A percentile compares a stretch with the other conserved stretches of the same genome.
Evolutionary conservation across 176 grass and related monocot species (phyloP).

Genomic region (Miscanthus lutarioriparius): DNA sequence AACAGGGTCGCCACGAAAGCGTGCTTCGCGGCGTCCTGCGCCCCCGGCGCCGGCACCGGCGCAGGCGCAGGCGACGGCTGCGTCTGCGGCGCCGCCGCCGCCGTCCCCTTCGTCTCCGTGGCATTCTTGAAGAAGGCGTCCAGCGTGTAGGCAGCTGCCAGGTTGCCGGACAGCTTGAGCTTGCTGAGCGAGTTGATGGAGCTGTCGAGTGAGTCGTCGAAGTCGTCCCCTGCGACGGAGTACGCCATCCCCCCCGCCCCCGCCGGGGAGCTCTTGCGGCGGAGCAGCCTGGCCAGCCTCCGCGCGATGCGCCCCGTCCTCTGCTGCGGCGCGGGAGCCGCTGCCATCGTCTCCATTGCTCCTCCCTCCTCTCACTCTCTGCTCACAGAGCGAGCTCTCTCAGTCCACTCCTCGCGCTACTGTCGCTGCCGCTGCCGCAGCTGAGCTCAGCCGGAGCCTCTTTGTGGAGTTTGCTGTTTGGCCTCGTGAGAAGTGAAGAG

Average conservation of each 20-base stretch:
- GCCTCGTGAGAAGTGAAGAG: not conserved
- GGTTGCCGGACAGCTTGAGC: constrained; percentile 74
- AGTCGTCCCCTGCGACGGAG: constrained; percentile 42
- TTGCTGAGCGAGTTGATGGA: constrained; percentile 59
- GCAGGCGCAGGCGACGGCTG: not conserved
- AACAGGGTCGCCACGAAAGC: constrained; percentile 63
- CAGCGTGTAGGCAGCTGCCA: constrained; percentile 45
- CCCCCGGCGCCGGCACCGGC: not conserved
- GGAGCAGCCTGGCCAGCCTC: constrained; percentile 58
- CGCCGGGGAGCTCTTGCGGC: constrained; percentile 45
- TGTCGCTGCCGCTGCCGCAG: not conserved
- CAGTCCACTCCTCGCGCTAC: not conserved
- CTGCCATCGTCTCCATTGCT: constrained; percentile 51
- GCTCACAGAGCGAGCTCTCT: not conserved
- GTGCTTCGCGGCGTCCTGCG: constrained; percentile 39
- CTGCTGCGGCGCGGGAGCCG: constrained; percentile 24
- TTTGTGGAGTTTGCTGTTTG: not conserved
- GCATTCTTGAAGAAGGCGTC: constrained; percentile 39
- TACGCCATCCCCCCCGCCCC: not conserved
- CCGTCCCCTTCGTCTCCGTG: constrained; percentile 12
- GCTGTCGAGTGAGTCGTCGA: constrained; percentile 48
- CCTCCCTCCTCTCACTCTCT: too few relatives aligned
- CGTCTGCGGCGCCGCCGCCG: not conserved
- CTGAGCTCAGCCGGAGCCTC: not conserved
- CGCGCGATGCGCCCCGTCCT: constrained; percentile 45